Evolutionary conservation across 2,329 filamentous ascomycete genomes (phyloP).

Genomic region (Fusarium buxicola): DNA sequence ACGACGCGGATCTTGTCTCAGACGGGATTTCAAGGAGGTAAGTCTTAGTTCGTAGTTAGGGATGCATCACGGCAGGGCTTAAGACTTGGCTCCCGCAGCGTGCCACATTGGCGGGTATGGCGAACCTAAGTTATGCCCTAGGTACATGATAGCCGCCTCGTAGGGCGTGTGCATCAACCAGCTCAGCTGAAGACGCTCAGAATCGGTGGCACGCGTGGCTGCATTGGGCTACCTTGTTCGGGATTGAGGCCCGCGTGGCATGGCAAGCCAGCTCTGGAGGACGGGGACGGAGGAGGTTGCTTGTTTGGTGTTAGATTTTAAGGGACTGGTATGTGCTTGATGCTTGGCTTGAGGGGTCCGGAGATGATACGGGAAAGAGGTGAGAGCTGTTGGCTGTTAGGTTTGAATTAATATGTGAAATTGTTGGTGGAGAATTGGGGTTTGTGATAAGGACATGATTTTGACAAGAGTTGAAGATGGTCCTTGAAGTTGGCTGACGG

Average conservation of each 20-base stretch:
- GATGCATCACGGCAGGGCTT: not conserved
- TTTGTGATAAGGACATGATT: not conserved
- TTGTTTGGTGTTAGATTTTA: constrained; percentile 20
- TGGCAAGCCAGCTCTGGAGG: constrained; percentile 1
- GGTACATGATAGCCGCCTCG: not conserved
- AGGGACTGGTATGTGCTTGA: constrained; percentile 9
- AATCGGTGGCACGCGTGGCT: constrained; percentile 29
- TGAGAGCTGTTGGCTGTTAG: not conserved
- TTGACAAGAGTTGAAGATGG: not conserved
- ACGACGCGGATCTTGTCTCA: constrained; percentile 14
- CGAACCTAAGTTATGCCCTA: not conserved
- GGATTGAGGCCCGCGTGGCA: constrained; percentile 34
- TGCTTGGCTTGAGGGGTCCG: not conserved
- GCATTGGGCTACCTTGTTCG: constrained; percentile 31
- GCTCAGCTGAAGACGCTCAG: constrained; percentile 6
- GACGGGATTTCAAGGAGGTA: not conserved
- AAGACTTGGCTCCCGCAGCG: constrained; percentile 19
- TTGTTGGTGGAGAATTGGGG: constrained; percentile 3
- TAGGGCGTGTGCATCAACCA: constrained; percentile 8
- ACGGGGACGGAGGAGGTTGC: constrained; percentile 19
- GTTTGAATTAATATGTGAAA: constrained; percentile 10
- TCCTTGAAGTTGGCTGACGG: too few species aligned
- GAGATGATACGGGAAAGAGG: constrained; percentile 15
- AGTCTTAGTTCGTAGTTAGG: too few species aligned
- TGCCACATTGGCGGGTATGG: constrained; percentile 23